Conservation (phyloP, 805 yeast genomes). For the Pichia phayaonensis region DNA sequence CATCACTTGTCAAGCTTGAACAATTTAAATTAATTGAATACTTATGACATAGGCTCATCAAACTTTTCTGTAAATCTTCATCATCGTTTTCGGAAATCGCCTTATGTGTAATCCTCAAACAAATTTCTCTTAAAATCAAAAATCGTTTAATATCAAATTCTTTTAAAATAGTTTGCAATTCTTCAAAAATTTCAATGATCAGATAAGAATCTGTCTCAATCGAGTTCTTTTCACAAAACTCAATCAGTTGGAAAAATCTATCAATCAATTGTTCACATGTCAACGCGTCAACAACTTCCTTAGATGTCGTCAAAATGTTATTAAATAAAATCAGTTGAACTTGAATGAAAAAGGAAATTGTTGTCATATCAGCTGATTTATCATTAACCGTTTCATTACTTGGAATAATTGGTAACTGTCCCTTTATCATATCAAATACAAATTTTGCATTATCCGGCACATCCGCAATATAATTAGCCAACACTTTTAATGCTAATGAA, state of each 20-base stretch:
- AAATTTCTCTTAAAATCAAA: neutral
- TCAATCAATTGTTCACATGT: neutral
- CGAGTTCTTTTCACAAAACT: neutral
- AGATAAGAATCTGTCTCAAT: neutral
- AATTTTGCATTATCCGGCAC: slow-evolving; percentile 6
- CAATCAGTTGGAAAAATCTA: neutral
- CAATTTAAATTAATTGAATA: neutral
- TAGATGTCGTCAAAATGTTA: slow-evolving; percentile 6
- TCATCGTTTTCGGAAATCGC: neutral
- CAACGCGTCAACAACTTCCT: neutral
- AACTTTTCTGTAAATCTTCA: neutral
- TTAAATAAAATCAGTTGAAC: slow-evolving; percentile 6
- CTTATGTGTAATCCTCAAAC: neutral
- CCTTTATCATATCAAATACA: neutral
- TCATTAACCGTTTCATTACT: neutral
- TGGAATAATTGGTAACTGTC: neutral
- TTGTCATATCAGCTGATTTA: neutral
- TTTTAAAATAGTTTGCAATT: neutral
- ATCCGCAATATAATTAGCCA: slow-evolving; percentile 16
- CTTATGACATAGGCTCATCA: neutral
- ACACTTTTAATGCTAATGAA: slow-evolving; percentile 5
- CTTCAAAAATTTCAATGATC: slow-evolving; percentile 2
- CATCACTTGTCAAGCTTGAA: neutral
- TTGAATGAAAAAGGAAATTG: neutral
- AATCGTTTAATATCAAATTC: neutral